Evolutionary conservation across 352 stramenopile genomes (phyloP).

Genomic region (Globisporangium mamillatum): DNA sequence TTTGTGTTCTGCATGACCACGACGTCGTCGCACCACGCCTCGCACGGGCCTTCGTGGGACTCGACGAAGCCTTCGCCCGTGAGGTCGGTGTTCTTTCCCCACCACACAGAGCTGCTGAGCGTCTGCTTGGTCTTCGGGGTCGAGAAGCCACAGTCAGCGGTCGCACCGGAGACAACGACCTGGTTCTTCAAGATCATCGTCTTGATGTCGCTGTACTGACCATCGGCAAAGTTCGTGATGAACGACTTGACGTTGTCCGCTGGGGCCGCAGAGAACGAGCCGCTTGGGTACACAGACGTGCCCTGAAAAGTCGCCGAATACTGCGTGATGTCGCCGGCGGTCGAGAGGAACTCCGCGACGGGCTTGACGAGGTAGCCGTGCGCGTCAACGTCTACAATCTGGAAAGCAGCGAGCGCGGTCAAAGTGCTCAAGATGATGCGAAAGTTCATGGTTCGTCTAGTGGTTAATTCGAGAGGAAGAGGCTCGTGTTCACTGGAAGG

Average conservation of each 20-base stretch:
- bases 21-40: conserved; percentile 32
- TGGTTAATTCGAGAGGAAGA: not conserved
- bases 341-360: conserved; percentile 18
- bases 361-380: conserved; percentile 23
- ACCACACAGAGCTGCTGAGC: conserved; percentile 25
- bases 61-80: conserved; percentile 27
- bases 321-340: conserved; percentile 27
- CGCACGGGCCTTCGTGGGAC: conserved; percentile 33
- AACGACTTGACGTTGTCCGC: conserved; percentile 29
- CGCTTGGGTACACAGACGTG: conserved; percentile 23
- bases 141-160: conserved; percentile 25
- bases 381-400: conserved; percentile 10
- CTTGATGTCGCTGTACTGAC: conserved; percentile 24
- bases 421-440: conserved; percentile 5
- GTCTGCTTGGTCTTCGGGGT: conserved; percentile 21
- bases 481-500: conserved; percentile 2
- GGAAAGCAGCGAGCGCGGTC: not conserved
- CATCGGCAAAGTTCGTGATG: conserved; percentile 24
- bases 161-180: conserved; percentile 19
- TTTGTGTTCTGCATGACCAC: conserved; percentile 24
- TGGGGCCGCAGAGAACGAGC: conserved; percentile 22
- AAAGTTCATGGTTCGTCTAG: conserved; percentile 4
- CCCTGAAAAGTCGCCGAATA: conserved; percentile 31
- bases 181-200: conserved; percentile 25
- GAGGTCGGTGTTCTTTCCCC: conserved; percentile 27